A percentile compares a stretch with the other conserved stretches of the same genome.
Conservation (phyloP, 805 yeast species). For the Wickerhamomyces ciferrii region DNA sequence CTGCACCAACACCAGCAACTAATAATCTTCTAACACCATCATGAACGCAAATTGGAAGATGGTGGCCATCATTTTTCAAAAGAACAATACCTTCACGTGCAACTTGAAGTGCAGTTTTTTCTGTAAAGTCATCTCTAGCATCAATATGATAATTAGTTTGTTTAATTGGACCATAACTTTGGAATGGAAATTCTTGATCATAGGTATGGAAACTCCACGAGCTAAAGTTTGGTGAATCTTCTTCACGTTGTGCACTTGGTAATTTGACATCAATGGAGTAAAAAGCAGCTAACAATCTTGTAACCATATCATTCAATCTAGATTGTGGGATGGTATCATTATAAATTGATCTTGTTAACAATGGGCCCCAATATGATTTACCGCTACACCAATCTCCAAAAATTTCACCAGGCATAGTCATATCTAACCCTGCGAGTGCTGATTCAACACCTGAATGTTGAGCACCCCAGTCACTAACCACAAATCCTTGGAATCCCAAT, state of each 20-base stretch:
- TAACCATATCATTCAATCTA: conserved; percentile 58
- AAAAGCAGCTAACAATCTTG: conserved; percentile 53
- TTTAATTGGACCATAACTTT: conserved; percentile 47
- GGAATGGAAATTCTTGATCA: conserved; percentile 50
- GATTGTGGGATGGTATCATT: conserved; percentile 49
- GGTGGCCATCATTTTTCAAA: conserved; percentile 45
- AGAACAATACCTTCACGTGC: conserved; percentile 55
- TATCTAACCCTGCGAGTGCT: conserved; percentile 55
- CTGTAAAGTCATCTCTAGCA: conserved; percentile 42
- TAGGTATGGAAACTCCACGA: conserved; percentile 55
- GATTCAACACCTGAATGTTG: conserved; percentile 53
- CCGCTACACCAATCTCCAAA: conserved; percentile 50
- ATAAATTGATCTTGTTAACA: conserved; percentile 47
- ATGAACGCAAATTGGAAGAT: conserved; percentile 43
- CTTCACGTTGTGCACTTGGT: conserved; percentile 32
- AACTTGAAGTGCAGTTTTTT: conserved; percentile 42
- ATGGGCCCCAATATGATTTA: conserved; percentile 52
- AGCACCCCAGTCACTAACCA: conserved; percentile 67
- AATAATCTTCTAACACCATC: conserved; percentile 37
- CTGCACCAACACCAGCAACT: conserved; percentile 51
- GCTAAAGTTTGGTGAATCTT: conserved; percentile 45
- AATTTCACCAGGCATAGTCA: conserved; percentile 60
- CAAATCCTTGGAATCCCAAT: conserved; percentile 62
- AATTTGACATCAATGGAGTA: conserved; percentile 35
- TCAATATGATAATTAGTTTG: conserved; percentile 52